These are phyloP conservation scores for Leccinum pallidistipes DNA, from an alignment of 1,284 basidiomycete species.

Conservation along the genomic window DNA sequence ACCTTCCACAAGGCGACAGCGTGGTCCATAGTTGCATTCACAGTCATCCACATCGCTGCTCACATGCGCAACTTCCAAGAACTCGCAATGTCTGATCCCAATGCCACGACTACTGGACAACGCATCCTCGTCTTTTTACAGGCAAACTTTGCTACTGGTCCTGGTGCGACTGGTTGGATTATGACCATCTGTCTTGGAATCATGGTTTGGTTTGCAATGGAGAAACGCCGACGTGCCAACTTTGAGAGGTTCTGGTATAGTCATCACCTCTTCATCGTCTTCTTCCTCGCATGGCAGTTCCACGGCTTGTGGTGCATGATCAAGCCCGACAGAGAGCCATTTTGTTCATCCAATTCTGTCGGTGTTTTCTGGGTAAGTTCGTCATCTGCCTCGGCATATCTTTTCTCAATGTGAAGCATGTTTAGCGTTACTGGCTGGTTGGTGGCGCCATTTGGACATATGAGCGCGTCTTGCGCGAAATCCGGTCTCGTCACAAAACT, in stretches of 20 bases:
- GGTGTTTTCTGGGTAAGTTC: constrained; percentile 87
- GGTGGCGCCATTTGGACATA: constrained; percentile 83
- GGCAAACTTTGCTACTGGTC: constrained; percentile 84
- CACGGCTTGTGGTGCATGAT: constrained; percentile 97
- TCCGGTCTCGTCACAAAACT: constrained; percentile 83
- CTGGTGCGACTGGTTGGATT: constrained; percentile 89
- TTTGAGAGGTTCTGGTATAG: constrained; percentile 91
- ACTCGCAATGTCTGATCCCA: constrained; percentile 59
- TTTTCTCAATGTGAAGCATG: constrained; percentile 4
- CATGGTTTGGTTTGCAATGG: constrained; percentile 83
- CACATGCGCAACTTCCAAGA: constrained; percentile 82
- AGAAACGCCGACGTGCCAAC: constrained; percentile 69
- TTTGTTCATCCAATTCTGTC: constrained; percentile 80
- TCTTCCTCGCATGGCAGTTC: constrained; percentile 90
- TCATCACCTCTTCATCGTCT: constrained; percentile 85
- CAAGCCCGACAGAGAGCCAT: constrained; percentile 83
- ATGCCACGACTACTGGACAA: constrained; percentile 52
- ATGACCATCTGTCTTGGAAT: constrained; percentile 72
- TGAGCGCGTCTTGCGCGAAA: constrained; percentile 86
- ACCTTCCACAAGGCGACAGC: constrained; percentile 86
- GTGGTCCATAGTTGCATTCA: constrained; percentile 81
- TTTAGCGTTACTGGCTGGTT: constrained; percentile 83
- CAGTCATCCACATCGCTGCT: constrained; percentile 68
- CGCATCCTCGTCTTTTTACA: constrained; percentile 66
- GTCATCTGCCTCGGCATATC: not conserved